Conservation (phyloP, 345 rosid genomes). For the Gossypioides kirkii region DNA sequence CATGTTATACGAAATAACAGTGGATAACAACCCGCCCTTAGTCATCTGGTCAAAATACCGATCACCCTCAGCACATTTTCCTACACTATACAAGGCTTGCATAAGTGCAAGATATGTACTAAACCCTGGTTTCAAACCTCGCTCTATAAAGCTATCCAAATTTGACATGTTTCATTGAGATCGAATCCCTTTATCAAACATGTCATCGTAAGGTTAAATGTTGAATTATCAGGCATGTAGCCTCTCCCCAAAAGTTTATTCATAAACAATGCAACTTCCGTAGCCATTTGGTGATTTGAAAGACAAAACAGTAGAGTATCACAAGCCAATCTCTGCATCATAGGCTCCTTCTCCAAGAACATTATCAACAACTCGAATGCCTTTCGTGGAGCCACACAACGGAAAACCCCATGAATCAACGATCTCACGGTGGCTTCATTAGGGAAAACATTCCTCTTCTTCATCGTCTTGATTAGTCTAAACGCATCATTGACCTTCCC, state of each 20-base stretch:
- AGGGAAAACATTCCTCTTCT: slow-evolving; percentile 44
- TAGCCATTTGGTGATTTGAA: slow-evolving; percentile 59
- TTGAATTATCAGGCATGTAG: slow-evolving; percentile 47
- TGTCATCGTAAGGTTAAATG: slow-evolving; percentile 49
- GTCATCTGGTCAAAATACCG: slow-evolving; percentile 44
- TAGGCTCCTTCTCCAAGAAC: slow-evolving; percentile 48
- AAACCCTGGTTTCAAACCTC: slow-evolving; percentile 63
- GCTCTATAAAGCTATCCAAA: slow-evolving; percentile 46
- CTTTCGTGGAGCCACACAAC: slow-evolving; percentile 34
- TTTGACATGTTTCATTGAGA: slow-evolving; percentile 49
- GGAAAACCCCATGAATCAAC: slow-evolving; percentile 75
- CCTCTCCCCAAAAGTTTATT: slow-evolving; percentile 45
- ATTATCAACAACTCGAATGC: slow-evolving; percentile 50
- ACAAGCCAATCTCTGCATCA: slow-evolving; percentile 45
- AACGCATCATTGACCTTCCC: slow-evolving; percentile 69
- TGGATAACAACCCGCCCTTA: slow-evolving; percentile 41
- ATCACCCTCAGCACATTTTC: slow-evolving; percentile 46
- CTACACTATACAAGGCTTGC: slow-evolving; percentile 51
- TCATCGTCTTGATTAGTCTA: slow-evolving; percentile 52
- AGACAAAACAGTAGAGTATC: slow-evolving; percentile 63
- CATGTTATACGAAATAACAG: slow-evolving; percentile 60
- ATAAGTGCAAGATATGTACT: slow-evolving; percentile 47
- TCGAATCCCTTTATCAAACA: slow-evolving; percentile 61
- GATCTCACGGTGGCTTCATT: slow-evolving; percentile 80
- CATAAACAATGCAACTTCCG: slow-evolving; percentile 57